Evolutionary conservation across 768 basidiomycete genomes (phyloP), one percentile per base, ranked within the genome.

Genomic region (Suillus placidus): DNA sequence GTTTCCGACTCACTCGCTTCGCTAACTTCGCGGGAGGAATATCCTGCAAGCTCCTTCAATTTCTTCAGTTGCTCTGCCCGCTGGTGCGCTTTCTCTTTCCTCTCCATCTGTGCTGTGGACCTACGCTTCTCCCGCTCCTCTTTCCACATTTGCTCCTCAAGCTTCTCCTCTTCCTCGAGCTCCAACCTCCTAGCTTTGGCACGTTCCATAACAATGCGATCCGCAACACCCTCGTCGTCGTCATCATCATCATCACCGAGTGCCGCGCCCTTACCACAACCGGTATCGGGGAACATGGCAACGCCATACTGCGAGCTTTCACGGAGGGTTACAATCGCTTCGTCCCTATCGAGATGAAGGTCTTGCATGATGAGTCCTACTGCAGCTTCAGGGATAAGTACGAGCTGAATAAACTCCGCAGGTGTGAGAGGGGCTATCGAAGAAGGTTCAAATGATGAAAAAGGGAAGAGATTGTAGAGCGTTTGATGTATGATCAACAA

Each of bases 331-430:
- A 77, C 71, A 13, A 90, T 71, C 0, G 92, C 93, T 0, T 75
- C 71, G 4, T 80, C 76, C 3, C 81, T 81, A 49, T 76, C 71
- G 13, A 89, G 76, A 1, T 72, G 66, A 71, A 84, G 84, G 73
- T 99, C 95, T 65, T 91, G 82, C 80, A 87, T 87, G 66, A 98
- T 93, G n/a, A 99, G 85, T 30, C 84, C 81, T 47, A 90, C 81
- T 0, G 90, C 93, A 0, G 90, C 87, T 77, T 98, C 96, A 2
- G 97, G 97, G 3, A 98, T 88, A n/a, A 99, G 84, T 37, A 98
- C 84, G 18, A 89, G 88, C 45, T 91, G 88, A 43, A 94, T 82
- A 72, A 95, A 97, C 65, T 94, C 90, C 40, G 86, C 84, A 0
- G 88, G 81, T 1, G 87, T 85, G 30, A 98, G 84, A 0, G 96